Conservation (phyloP, 2,329 filamentous ascomycete species). For the Colletotrichum karsti region DNA sequence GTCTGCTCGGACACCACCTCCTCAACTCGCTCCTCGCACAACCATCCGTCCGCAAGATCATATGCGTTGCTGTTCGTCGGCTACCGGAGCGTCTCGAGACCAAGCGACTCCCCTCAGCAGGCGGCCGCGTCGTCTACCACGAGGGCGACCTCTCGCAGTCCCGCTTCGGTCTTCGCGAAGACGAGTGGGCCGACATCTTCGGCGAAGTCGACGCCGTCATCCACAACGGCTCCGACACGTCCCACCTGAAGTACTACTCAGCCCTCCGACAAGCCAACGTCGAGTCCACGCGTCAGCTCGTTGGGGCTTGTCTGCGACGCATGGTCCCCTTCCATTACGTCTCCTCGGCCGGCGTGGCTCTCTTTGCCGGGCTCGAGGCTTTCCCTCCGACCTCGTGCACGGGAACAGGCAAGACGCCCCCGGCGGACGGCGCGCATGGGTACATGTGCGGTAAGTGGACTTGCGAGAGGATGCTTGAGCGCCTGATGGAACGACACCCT, state of each 20-base stretch:
- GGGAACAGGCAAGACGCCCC: background rate
- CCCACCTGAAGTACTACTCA: background rate
- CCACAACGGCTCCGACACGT: background rate
- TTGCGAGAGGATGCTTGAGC: background rate
- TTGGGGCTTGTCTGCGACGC: background rate
- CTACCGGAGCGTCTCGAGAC: background rate
- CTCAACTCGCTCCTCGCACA: background rate
- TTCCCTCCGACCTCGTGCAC: background rate
- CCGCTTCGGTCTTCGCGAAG: background rate
- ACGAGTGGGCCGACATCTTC: background rate
- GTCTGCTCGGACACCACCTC: background rate
- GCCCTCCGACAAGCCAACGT: background rate
- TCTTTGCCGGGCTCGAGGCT: background rate
- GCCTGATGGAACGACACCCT: background rate
- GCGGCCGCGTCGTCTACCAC: conserved; percentile 23
- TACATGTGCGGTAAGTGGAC: background rate
- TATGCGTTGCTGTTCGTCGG: background rate
- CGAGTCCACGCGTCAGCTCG: background rate
- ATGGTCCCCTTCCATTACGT: background rate
- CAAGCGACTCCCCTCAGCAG: background rate
- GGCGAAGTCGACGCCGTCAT: background rate
- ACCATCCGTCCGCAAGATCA: background rate
- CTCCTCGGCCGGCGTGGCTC: background rate
- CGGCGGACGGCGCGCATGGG: background rate
- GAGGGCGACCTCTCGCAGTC: conserved; percentile 36